Evolutionary conservation across 495 filamentous ascomycete genomes (phyloP).

Genomic region (Penicillium egyptiacum): DNA sequence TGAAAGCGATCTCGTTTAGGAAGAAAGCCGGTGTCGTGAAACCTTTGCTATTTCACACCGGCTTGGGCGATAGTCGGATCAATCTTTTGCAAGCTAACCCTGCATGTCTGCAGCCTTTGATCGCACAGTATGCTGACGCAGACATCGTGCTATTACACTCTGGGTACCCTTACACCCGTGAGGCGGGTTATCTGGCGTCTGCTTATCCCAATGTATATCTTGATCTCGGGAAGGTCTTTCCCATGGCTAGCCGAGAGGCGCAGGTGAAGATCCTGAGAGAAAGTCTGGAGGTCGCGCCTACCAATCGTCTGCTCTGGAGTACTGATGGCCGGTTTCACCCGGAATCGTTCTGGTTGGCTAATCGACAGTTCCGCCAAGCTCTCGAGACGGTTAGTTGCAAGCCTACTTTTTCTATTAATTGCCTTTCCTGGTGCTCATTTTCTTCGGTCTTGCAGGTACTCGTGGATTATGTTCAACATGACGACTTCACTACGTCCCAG

Average conservation of each 20-base stretch:
- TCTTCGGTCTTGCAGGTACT: constrained; percentile 49
- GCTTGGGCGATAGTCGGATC: constrained; percentile 83
- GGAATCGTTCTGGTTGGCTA: constrained; percentile 78
- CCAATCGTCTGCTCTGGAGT: constrained; percentile 78
- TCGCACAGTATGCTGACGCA: constrained; percentile 64
- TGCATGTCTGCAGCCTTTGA: constrained; percentile 72
- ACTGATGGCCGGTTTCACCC: constrained; percentile 83
- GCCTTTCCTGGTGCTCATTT: constrained; percentile 7
- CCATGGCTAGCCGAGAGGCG: constrained; percentile 74
- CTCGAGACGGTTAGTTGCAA: constrained; percentile 55
- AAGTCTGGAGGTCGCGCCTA: constrained; percentile 73
- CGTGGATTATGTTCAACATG: constrained; percentile 58
- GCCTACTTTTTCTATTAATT: background rate
- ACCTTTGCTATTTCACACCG: constrained; percentile 85
- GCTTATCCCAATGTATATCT: constrained; percentile 83
- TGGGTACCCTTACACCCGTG: constrained; percentile 79
- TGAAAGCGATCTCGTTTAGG: constrained; percentile 32
- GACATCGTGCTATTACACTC: constrained; percentile 82
- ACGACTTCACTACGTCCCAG: constrained; percentile 57
- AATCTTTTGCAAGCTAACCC: constrained; percentile 69
- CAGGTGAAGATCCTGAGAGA: constrained; percentile 73
- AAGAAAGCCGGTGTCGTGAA: constrained; percentile 48
- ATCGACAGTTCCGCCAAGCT: constrained; percentile 73
- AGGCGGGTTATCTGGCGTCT: constrained; percentile 78
- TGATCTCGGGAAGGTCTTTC: constrained; percentile 86